These are phyloP conservation scores for Malus fusca DNA, from an alignment of 306 rosid genomes.

Conservation along the genomic window DNA sequence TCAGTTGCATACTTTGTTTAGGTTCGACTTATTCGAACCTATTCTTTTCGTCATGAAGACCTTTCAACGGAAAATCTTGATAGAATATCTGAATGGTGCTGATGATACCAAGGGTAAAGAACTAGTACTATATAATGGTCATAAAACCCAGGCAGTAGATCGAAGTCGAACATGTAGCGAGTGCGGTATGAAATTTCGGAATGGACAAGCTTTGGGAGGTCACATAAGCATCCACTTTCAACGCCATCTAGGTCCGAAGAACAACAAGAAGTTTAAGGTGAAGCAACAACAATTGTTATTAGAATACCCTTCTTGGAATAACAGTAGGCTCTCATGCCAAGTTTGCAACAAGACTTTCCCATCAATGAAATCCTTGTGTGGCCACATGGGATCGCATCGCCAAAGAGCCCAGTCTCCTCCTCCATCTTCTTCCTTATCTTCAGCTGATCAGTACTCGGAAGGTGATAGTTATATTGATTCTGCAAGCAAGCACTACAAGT, in stretches of 20 bases:
- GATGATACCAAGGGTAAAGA: neutral
- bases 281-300: neutral
- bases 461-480: neutral
- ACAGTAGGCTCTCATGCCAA: neutral
- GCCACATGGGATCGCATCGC: neutral
- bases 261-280: neutral
- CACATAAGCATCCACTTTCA: neutral
- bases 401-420: neutral
- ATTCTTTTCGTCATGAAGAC: neutral
- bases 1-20: neutral
- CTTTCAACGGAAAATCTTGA: neutral
- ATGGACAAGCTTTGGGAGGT: conserved; percentile 4
- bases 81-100: neutral
- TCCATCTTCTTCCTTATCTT: neutral
- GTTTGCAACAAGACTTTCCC: neutral
- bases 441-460: neutral
- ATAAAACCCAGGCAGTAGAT: neutral
- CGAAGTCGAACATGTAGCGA: neutral
- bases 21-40: neutral
- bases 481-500: neutral
- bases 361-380: neutral
- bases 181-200: neutral
- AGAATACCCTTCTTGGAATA: neutral
- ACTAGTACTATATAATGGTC: neutral
- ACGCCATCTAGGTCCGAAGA: neutral